These are phyloP conservation scores for Lagerstroemia speciosa DNA, from an alignment of 345 rosid species.

Conservation along the genomic window DNA sequence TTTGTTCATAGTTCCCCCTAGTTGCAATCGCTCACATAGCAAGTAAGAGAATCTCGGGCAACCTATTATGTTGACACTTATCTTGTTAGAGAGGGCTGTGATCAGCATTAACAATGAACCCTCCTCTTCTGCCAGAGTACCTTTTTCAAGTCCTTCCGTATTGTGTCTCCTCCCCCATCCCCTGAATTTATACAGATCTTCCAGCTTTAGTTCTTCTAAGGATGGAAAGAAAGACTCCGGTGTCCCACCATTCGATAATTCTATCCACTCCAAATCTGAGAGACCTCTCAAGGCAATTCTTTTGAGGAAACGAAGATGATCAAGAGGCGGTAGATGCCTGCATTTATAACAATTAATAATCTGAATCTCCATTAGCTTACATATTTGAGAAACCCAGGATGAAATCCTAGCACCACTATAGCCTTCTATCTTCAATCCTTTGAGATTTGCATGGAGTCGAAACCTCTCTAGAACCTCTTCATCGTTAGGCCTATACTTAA, in stretches of 20 bases:
- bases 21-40: neutral
- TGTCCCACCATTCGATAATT: neutral
- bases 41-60: neutral
- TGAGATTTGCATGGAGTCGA: neutral
- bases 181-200: neutral
- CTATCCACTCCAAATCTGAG: neutral
- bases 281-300: neutral
- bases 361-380: neutral
- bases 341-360: neutral
- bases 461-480: neutral
- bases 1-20: no score
- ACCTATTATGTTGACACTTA: neutral
- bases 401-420: neutral
- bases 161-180: neutral
- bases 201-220: neutral
- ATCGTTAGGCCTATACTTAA: neutral
- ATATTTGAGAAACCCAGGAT: neutral
- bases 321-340: neutral
- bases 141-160: neutral
- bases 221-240: no score
- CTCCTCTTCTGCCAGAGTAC: no score
- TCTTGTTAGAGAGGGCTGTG: neutral
- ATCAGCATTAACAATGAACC: no score
- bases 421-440: neutral
- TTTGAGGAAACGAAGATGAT: slow-evolving; percentile 1